Evolutionary conservation across 352 stramenopile genomes (phyloP).

Genomic region (Phytophthora nicotianae): DNA sequence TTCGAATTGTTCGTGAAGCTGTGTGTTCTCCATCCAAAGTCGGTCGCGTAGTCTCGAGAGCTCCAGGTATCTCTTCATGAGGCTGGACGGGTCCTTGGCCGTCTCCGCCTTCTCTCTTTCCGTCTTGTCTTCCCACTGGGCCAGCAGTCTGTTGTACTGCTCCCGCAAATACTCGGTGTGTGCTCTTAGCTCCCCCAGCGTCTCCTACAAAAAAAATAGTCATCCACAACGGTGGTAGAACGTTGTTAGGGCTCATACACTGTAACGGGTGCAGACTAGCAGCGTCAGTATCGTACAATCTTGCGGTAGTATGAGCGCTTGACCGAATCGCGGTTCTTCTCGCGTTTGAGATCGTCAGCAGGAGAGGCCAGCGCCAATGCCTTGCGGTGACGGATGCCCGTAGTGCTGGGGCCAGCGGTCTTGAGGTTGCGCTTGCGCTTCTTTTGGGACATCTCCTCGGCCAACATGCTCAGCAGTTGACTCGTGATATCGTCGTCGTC

Average conservation of each 20-base stretch:
- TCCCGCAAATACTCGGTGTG: slow-evolving; percentile 52
- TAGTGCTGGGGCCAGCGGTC: slow-evolving; percentile 26
- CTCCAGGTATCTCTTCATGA: slow-evolving; percentile 58
- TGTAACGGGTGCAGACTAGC: neutral
- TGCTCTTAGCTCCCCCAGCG: slow-evolving; percentile 45
- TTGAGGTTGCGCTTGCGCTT: slow-evolving; percentile 43
- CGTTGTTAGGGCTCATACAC: neutral
- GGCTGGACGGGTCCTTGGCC: slow-evolving; percentile 37
- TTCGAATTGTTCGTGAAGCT: slow-evolving; percentile 57
- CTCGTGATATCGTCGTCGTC: slow-evolving; percentile 51
- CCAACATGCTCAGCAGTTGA: slow-evolving; percentile 47
- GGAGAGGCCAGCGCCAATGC: slow-evolving; percentile 32
- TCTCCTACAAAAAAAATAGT: slow-evolving; percentile 36
- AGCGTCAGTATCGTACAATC: slow-evolving; percentile 35
- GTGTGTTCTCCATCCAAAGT: slow-evolving; percentile 59
- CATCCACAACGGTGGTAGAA: neutral
- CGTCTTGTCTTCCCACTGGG: slow-evolving; percentile 50
- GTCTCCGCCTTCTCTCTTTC: slow-evolving; percentile 37
- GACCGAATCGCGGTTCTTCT: slow-evolving; percentile 65
- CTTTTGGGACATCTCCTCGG: slow-evolving; percentile 49
- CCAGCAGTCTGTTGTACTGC: slow-evolving; percentile 51
- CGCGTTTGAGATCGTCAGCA: slow-evolving; percentile 49
- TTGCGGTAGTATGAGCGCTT: slow-evolving; percentile 63
- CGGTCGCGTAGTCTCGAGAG: slow-evolving; percentile 49
- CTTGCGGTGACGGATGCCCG: slow-evolving; percentile 33